Percentiles rank a stretch among this genome's conserved stretches.
phyloP scores from a whole-genome alignment of 306 rosid species.

The Castanea crenata region DNA sequence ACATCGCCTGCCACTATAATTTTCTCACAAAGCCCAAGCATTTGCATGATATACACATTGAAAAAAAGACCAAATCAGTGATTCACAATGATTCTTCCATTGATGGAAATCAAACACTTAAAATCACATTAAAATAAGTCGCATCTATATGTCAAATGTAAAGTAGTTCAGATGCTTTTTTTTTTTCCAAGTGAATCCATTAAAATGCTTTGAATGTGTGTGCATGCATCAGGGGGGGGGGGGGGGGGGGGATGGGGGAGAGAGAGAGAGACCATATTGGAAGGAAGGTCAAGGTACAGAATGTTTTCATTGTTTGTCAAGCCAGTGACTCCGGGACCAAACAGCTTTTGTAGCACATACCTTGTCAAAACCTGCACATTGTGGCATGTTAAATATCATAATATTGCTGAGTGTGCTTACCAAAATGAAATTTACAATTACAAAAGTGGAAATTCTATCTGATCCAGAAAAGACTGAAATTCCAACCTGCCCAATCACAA shows the following conservation, averaged over 20 bases:
- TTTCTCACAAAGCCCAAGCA: neutral
- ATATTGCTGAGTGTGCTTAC: neutral
- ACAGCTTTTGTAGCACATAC: conserved; percentile 66
- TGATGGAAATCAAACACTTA: neutral
- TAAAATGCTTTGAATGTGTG: neutral
- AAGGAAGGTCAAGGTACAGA: conserved; percentile 84
- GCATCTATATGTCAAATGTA: neutral
- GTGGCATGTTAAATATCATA: conserved; percentile 15
- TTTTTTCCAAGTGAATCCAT: neutral
- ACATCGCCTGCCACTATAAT: neutral
- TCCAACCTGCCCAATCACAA: neutral
- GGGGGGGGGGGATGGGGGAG: conserved; percentile 2
- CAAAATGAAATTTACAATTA: neutral
- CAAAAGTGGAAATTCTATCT: neutral
- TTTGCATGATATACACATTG: neutral
- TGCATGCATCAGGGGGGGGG: neutral
- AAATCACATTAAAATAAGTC: neutral
- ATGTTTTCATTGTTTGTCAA: conserved; percentile 57
- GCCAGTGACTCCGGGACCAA: conserved; percentile 58
- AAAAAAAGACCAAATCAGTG: neutral
- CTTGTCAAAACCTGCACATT: conserved; percentile 70
- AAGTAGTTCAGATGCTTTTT: neutral
- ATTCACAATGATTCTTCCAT: neutral
- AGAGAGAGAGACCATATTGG: conserved; percentile 71
- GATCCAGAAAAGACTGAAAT: neutral